Base-by-base conservation (phyloP, 176 grass and related monocot species). In the Hordeum marinum region DNA sequence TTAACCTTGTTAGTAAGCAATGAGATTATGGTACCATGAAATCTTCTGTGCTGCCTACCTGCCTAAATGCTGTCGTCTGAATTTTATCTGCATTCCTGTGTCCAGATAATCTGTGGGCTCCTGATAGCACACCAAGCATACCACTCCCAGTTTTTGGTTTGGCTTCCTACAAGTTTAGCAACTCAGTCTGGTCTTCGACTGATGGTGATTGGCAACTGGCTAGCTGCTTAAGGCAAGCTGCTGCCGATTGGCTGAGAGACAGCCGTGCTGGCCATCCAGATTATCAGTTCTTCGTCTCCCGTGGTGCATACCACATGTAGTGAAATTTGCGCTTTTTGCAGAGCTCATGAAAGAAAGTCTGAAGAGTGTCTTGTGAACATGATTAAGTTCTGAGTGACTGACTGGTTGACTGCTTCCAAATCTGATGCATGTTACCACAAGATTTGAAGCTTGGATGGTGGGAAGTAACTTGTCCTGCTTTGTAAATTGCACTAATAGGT, bases 91-190 rank as follows among this genome's bases (percentile, higher is more conserved):
- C 64, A 20, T 57, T 63, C 6, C 45, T 7, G 63, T 80, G 9
- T 75, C 15, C 63, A 92, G 90, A 84, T 85, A 58, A 50, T 35
- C 75, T 54, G 9, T 72, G 42, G 63, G 65, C 41, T 78, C 14
- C 54, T 58, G 46, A 82, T 59, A 70, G 72, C 62, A 54, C 63
- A 75, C 83, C 29, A 34, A 86, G 34, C 4, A 79, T 89, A 3
- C 43, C 67, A 36, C 83, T 92, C 23, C 86, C 83, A 55, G 67
- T 85, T 45, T 92, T 92, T 63, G 86, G 86, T 68, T 70, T 92
- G 59, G 86, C 83, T 66, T 88, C 83, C 35, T 92, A 92, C 79
- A 92, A 92, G 79, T 92, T 88, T 37, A 89, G 81, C 32, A 88
- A 79, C 9, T 75, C 83, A 21, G 64, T 92, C 34, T 92, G 83